Evolutionary conservation across 1,139 yeast genomes (phyloP), one percentile per base, ranked within the genome.

Genomic region (Zygosaccharomyces pseudobailii): DNA sequence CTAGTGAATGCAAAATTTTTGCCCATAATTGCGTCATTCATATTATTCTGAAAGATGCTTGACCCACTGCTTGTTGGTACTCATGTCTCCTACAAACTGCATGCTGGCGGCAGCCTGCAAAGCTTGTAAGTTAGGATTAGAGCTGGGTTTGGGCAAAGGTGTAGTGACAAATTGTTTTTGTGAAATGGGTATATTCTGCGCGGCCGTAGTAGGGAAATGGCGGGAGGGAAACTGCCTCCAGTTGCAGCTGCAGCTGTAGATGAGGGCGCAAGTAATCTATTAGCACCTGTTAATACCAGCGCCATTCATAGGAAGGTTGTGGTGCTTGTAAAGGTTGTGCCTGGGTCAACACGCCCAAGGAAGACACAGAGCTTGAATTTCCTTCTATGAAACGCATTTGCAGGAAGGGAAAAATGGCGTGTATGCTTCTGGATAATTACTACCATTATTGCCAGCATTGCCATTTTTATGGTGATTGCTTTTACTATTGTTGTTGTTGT

Each of bases 321-420:
- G 42, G 51, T 5, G 43, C 47, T 24, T 47, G 51, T 13, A 46
- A 50, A 10, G 51, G 48, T 27, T 48, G 53, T 17, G 46, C 46
- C 13, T 51, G 52, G 31, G 45, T 50, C 33, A 40, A 37, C 9
- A 41, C 42, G 2, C 47, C 45, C 22, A 45, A 43, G 5, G 57
- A 49, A 55, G 67, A 50, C 59, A 65, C 53, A 52, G 78, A 52
- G 55, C 66, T 44, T 51, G 56, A 51, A 50, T 52, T 52, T 55
- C 48, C 59, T 54, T 50, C 57, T 56, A 47, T 56, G 62, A 38
- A 45, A 59, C 7, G 63, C 56, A 47, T 62, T 56, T 6, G 61
- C 57, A 17, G 62, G 61, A 19, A 55, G 40, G 39, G 59, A 73
- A 61, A 54, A 57, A 50, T 61, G 63, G 25, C 67, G 63, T 19